Evolutionary conservation across 176 grass and related monocot genomes (phyloP).

Genomic region (Alopecurus myosuroides): DNA sequence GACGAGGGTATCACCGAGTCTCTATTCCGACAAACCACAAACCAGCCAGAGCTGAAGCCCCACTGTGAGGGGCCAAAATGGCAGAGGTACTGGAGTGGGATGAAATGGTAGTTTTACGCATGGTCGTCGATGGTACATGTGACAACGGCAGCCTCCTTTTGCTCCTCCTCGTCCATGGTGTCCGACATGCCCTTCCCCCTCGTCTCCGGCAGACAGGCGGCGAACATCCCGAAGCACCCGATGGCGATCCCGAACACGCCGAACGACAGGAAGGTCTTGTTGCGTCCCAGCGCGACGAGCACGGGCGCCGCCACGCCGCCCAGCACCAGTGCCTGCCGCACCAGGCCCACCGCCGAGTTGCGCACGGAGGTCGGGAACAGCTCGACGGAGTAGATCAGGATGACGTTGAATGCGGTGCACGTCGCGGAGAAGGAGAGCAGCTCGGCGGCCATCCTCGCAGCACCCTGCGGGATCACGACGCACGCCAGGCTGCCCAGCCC

Average conservation of each 20-base stretch:
- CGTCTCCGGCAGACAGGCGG: slow-evolving; percentile 65
- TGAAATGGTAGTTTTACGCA: too few relatives aligned
- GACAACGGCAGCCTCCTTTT: slow-evolving; percentile 30
- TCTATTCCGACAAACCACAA: too few relatives aligned
- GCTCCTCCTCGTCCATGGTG: slow-evolving; percentile 93
- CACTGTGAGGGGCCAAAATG: too few relatives aligned
- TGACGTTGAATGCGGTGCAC: slow-evolving; percentile 71
- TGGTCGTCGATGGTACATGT: neutral
- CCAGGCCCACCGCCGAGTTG: slow-evolving; percentile 71
- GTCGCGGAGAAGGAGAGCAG: slow-evolving; percentile 65
- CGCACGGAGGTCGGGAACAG: slow-evolving; percentile 87
- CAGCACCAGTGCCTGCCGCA: slow-evolving; percentile 60
- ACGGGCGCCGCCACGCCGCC: slow-evolving; percentile 68
- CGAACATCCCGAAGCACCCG: slow-evolving; percentile 46
- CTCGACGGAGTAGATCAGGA: slow-evolving; percentile 74
- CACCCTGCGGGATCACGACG: slow-evolving; percentile 25
- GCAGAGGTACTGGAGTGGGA: too few relatives aligned
- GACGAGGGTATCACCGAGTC: too few relatives aligned
- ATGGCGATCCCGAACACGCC: slow-evolving; percentile 67
- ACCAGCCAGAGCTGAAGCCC: too few relatives aligned
- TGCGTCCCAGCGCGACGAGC: slow-evolving; percentile 61
- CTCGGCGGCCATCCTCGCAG: slow-evolving; percentile 55
- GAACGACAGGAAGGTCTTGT: slow-evolving; percentile 61
- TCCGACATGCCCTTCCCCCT: slow-evolving; percentile 66
- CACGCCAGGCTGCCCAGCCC: slow-evolving; percentile 59